Evolutionary conservation across 2,329 filamentous ascomycete species (phyloP).

Genomic region (Tolypocladium amazonense): DNA sequence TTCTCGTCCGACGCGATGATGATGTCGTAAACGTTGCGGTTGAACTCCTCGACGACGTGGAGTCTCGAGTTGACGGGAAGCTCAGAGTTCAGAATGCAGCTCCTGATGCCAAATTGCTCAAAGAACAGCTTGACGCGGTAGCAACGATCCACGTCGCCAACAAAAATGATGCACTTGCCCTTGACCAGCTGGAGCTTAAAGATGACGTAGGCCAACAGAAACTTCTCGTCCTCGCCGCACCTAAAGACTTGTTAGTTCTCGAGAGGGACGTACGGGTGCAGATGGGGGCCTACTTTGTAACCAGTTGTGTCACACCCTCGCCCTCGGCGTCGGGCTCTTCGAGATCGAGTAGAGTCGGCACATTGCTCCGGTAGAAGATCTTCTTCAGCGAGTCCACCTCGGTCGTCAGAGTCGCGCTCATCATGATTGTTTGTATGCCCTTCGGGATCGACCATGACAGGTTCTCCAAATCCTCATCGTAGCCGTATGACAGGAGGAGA

Average conservation of each 20-base stretch:
- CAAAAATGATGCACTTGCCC: constrained; percentile 67
- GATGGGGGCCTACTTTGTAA: constrained; percentile 50
- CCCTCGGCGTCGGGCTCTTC: constrained; percentile 72
- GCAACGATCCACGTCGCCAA: constrained; percentile 75
- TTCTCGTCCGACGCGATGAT: constrained; percentile 93
- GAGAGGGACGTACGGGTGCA: background rate
- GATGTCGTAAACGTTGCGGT: constrained; percentile 93
- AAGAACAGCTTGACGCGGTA: constrained; percentile 92
- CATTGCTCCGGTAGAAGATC: constrained; percentile 61
- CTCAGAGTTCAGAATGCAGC: constrained; percentile 89
- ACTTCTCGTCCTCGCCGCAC: constrained; percentile 96
- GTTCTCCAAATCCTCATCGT: constrained; percentile 78
- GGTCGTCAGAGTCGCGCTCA: constrained; percentile 83
- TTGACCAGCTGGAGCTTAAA: constrained; percentile 92
- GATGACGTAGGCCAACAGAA: constrained; percentile 83
- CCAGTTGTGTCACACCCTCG: constrained; percentile 73
- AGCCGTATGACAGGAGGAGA: constrained; percentile 85
- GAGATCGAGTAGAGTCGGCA: constrained; percentile 70
- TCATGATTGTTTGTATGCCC: constrained; percentile 81
- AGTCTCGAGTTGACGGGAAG: constrained; percentile 85
- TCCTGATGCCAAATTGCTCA: constrained; percentile 92
- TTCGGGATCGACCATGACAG: constrained; percentile 70
- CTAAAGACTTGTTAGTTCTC: constrained; percentile 23
- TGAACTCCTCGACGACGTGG: constrained; percentile 95
- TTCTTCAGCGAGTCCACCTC: constrained; percentile 80